Evolutionary conservation across 2,329 filamentous ascomycete genomes (phyloP).

Genomic region (Davidsoniella australis): DNA sequence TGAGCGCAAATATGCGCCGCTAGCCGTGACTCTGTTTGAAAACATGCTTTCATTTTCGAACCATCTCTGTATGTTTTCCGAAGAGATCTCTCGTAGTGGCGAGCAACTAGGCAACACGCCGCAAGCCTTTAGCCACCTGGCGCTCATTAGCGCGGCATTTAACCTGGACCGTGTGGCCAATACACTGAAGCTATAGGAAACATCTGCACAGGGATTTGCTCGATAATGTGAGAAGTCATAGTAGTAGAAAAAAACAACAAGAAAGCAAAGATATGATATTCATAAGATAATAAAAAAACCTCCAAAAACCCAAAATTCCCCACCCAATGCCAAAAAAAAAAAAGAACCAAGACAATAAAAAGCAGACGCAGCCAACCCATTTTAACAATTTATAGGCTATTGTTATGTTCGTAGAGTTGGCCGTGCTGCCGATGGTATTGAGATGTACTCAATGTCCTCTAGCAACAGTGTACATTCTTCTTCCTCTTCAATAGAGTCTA

Average conservation of each 20-base stretch:
- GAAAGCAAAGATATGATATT: conserved; percentile 4
- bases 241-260: background rate
- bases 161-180: conserved; percentile 42
- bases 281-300: conserved; percentile 4
- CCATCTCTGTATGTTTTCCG: conserved; percentile 61
- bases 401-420: background rate
- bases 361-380: background rate
- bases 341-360: background rate
- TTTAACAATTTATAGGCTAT: background rate
- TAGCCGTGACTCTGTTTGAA: conserved; percentile 54
- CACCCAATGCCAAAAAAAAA: too few species aligned
- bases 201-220: background rate
- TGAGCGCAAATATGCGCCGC: conserved; percentile 41
- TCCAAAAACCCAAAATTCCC: background rate
- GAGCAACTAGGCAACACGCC: conserved; percentile 69
- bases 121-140: conserved; percentile 62
- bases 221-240: background rate
- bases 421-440: background rate
- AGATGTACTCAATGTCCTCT: conserved; percentile 12
- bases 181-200: background rate
- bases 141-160: conserved; percentile 60
- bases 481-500: conserved; percentile 5
- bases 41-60: conserved; percentile 65
- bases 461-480: background rate
- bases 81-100: conserved; percentile 58